Conservation (phyloP, 1,139 yeast species). For the Arxiozyma bovina region DNA sequence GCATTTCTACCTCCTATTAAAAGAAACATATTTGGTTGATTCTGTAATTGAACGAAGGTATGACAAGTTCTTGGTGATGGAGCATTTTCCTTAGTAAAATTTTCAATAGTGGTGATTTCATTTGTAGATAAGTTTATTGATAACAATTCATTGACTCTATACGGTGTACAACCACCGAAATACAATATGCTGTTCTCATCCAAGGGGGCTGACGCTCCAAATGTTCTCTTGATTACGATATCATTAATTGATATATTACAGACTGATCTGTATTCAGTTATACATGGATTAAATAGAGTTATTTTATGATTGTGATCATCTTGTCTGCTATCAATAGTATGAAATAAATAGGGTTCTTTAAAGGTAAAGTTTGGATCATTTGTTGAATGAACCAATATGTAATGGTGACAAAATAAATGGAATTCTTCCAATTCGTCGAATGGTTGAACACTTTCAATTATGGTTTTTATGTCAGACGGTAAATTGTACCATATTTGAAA, state of each 20-base stretch:
- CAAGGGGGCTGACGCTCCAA: constrained; percentile 32
- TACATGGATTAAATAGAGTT: background rate
- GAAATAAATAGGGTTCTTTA: constrained; percentile 1
- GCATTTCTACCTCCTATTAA: constrained; percentile 64
- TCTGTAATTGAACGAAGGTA: constrained; percentile 35
- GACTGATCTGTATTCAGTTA: background rate
- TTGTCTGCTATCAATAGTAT: background rate
- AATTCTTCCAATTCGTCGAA: constrained; percentile 87
- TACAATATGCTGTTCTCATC: constrained; percentile 15
- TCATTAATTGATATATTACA: background rate
- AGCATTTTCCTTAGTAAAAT: constrained; percentile 6
- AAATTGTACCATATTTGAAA: constrained; percentile 47
- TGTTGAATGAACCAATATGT: constrained; percentile 59
- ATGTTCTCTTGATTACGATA: constrained; percentile 36
- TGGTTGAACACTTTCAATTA: constrained; percentile 48
- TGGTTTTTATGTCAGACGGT: constrained; percentile 34
- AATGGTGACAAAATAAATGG: constrained; percentile 67
- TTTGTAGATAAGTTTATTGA: constrained; percentile 11
- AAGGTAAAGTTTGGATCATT: constrained; percentile 27
- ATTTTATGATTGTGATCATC: no score
- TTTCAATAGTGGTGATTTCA: constrained; percentile 4
- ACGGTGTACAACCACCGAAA: constrained; percentile 39
- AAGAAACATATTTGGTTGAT: constrained; percentile 22
- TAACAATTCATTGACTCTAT: constrained; percentile 16
- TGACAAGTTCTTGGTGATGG: constrained; percentile 53